These are phyloP conservation scores for Colletotrichum lini DNA, from an alignment of 2,329 filamentous ascomycete genomes.

Conservation along the genomic window DNA sequence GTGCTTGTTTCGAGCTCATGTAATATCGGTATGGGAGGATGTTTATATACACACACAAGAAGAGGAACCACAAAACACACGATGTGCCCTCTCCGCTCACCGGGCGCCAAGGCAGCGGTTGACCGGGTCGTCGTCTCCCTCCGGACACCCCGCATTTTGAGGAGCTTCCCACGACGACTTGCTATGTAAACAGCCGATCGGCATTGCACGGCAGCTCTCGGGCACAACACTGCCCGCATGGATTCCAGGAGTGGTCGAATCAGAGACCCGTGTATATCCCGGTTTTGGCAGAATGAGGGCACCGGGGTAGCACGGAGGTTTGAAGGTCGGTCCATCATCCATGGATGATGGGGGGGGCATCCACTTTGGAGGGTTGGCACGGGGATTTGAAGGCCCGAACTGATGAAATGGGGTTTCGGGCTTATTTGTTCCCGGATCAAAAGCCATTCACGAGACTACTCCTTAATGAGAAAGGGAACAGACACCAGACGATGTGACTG, in stretches of 20 bases:
- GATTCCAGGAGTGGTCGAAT: conserved; percentile 8
- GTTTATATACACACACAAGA: not conserved
- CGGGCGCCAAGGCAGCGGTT: conserved; percentile 7
- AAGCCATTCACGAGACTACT: not conserved
- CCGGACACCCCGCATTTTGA: conserved; percentile 32
- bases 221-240: conserved; percentile 3
- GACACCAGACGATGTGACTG: not conserved
- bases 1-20: not conserved
- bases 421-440: conserved; percentile 8
- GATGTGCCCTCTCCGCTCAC: not conserved
- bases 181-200: conserved; percentile 15
- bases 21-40: too few relatives aligned
- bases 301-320: conserved; percentile 12
- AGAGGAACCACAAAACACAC: not conserved
- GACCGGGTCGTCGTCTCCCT: not conserved
- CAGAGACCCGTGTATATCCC: not conserved
- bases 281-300: not conserved
- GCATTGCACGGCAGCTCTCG: conserved; percentile 7
- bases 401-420: conserved; percentile 7
- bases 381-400: conserved; percentile 24
- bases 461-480: not conserved
- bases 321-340: conserved; percentile 5
- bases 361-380: not conserved
- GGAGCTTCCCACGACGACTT: conserved; percentile 14
- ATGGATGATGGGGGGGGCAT: not conserved